Evolutionary conservation across 805 yeast genomes (phyloP), one percentile per base, ranked within the genome.

Genomic region (Wickerhamomyces subpelliculosus): DNA sequence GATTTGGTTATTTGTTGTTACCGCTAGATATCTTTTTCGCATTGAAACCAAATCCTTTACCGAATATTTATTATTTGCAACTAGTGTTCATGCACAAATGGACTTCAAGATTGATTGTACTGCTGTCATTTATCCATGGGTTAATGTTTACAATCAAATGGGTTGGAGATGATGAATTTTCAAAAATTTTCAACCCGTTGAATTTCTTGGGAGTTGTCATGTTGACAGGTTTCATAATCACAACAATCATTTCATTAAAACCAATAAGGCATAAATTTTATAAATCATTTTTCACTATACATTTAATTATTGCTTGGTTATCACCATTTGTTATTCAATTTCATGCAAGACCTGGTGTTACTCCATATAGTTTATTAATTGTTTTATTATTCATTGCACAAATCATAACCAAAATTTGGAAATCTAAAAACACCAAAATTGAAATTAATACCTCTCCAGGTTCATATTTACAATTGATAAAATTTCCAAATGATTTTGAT

Each of bases 311-410:
- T 3, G 67, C 75, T 8, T 61, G 74, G 58, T 23, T 60, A 1
- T 64, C 72, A 38, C 57, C 79, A 5, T 46, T 65, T 1, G 46
- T 75, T 19, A 65, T 75, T 5, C 64, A 68, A 1, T 61, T 72
- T 36, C 94, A 84, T 58, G 84, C 93, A 1, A 69, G 90, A 43
- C 90, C 90, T 0, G 78, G 80, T 1, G 84, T 81, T 1, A 48
- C 61, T 1, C 45, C 64, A 16, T 59, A 58, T 27, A 52, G 66
- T 5, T 17, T 54, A 2, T 13, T 65, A 4, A 58, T 60, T 34
- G 27, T 54, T 3, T 5, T 43, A 0, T 36, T 71, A 13, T 44
- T 76, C 11, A 35, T 49, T 3, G 58, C 58, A 32, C 78, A 72
- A 41, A 38, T 69, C 4, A 46, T 52, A 10, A 48, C 57, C 14